Evolutionary conservation across 2,329 filamentous ascomycete genomes (phyloP), one percentile per base, ranked within the genome.

Genomic region (Orbilia blumenaviensis): DNA sequence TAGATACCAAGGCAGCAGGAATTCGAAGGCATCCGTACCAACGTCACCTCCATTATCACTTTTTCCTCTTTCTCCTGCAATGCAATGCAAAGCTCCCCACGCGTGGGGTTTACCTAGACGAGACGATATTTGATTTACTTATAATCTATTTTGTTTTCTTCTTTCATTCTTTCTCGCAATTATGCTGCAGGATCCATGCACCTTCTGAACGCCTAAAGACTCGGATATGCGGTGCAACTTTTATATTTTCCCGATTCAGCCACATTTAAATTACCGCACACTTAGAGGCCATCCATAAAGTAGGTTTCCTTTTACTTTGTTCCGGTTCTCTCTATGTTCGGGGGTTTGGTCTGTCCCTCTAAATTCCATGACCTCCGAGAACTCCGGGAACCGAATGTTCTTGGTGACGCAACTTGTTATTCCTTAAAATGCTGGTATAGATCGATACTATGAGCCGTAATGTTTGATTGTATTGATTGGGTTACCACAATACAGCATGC

Each of bases 51-150:
- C 32, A 38, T 56, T 8, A 14, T 18, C n/a, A 56, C 1, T 16
- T n/a, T 56, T 56, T 9, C 7, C 18, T 5, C 32, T 1, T 48
- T 2, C 14, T 25, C 32, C 1, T 54, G 48, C 48, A 56, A 56
- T 56, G 52, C 16, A 38, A 56, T 56, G 52, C 52, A 38, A 14
- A 36, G 8, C 14, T 38, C 32, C 52, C 52, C 52, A 32, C 52
- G 52, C 52, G 52, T 56, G 32, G 52, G 52, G 52, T 56, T 56
- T 38, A 8, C 23, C n/a, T n/a, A 25, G 10, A 36, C 29, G 52
- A n/a, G 7, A 36, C n/a, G 18, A 36, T 56, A 36, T 38, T n/a
- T n/a, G 3, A 16, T 56, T 56, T 16, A 38, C 25, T 12, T 21
- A 32, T 32, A 34, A 34, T 54, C 18, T 50, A 1, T 8, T 18